Conservation (phyloP, 2,329 filamentous ascomycete genomes). For the Dactylonectria estremocensis region DNA sequence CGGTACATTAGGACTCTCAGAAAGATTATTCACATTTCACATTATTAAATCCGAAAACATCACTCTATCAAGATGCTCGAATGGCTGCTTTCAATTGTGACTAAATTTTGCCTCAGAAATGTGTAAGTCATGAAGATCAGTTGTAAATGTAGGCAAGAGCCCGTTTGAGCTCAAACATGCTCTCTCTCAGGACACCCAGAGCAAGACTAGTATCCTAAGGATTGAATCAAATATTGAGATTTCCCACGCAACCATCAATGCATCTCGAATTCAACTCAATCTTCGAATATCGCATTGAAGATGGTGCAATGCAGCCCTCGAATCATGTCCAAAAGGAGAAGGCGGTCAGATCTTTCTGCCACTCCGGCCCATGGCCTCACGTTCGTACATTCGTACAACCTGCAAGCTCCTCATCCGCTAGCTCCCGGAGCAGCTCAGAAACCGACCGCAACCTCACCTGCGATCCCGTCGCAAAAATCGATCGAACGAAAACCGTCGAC, state of each 20-base stretch:
- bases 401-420: conserved; percentile 46
- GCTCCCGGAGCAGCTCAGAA: conserved; percentile 22
- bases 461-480: conserved; percentile 23
- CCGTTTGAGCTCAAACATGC: neutral
- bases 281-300: neutral
- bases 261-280: conserved; percentile 1
- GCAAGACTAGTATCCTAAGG: neutral
- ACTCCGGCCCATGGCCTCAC: conserved; percentile 41
- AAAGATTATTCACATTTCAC: neutral
- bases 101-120: neutral
- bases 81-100: neutral
- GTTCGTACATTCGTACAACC: conserved; percentile 40
- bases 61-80: neutral
- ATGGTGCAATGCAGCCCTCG: neutral
- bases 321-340: conserved; percentile 24
- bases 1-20: neutral
- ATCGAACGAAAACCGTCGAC: conserved; percentile 12
- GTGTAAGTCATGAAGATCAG: neutral
- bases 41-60: neutral
- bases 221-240: neutral
- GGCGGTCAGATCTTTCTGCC: conserved; percentile 44
- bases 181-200: neutral
- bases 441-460: neutral
- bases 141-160: neutral
- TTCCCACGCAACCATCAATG: neutral